Base-by-base conservation (phyloP, 345 rosid genomes). In the Eucalyptus marginata region DNA sequence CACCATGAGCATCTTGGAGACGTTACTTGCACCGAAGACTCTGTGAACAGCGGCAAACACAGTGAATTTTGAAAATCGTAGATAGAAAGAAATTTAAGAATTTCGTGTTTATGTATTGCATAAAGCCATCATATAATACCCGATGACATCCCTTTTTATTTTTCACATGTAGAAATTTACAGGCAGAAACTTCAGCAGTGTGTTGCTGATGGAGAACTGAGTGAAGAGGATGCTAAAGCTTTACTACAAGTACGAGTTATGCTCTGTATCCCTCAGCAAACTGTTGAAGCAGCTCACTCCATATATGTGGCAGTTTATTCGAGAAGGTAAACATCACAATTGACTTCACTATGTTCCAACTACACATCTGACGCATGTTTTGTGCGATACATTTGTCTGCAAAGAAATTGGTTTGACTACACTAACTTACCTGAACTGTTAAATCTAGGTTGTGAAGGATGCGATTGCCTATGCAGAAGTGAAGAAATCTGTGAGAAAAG, bases 191-290 rank as follows among this genome's bases (percentile, higher is more conserved):
- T 98, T 90, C 99, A 95, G 94, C 95, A 95, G 90, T 97, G 96
- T 90, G 94, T 95, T 89, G 92, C 96, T 89, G 94, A 94, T 90
- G 96, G 97, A 86, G 99, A 96, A 92, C 95, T 98, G 90, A 93
- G 94, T 89, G 99, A 98, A 11, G 95, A 92, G 89, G 96, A 96
- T 91, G 96, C 95, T 91, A 92, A 95, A 91, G 93, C 95, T 83
- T 90, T 98, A 93, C 91, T 93, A 88, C 95, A 92, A 91, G 90
- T 96, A 89, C 93, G 98, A 86, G 96, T 97, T 89, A 92, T 96
- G 96, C 96, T 98, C 87, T 98, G 99, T 89, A 92, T 98, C 93
- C 97, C 99, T 87, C 99, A 98, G 91, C 95, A 94, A 91, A 96
- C 94, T 86, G 92, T 98, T 56, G 99, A 97, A 90, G 94, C 95